Base-by-base conservation (phyloP, 768 basidiomycete genomes). In the Boletus rubropictus region DNA sequence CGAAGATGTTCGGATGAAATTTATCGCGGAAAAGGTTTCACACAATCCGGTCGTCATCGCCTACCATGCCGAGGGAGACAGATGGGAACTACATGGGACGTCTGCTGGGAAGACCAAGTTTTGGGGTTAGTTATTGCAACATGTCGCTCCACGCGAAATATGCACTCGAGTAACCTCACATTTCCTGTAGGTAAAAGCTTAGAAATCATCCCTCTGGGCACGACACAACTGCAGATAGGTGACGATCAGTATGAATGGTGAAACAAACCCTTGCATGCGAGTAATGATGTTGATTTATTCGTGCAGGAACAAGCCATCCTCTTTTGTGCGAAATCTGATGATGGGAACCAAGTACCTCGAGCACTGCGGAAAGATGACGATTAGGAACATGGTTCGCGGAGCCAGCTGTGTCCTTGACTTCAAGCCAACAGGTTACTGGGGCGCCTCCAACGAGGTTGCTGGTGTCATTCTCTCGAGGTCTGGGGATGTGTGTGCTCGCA, bases 301-400 rank as follows among this genome's bases (percentile, higher is more conserved):
- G 7, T 4, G 10, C 56, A 90, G 90, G 89, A 84, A 78, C 39
- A 88, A 85, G 54, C 90, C 90, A 2, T 89, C 88, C 1, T 87
- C 87, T 3, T 94, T 92, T 66, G 82, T 92, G 73, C 73, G 90
- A 50, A 92, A 92, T 66, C 70, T 94, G 48, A 83, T 93, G 80
- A 84, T 89, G 66, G 91, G 91, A 9, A 85, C 87, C 21, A 92
- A 92, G 60, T 94, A 93, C 61, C 75, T 94, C 22, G 90, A 92
- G 60, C 91, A 92, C 57, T 77, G 75, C 33, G 90, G 90, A 22
- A 78, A 84, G 61, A 79, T 92, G 80, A 77, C 72, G 10, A 80
- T 94, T 37, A 79, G 80, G 49, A 89, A 89, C 55, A 70, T 65
- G 6, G 70, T 70, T 22, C 76, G 71, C 21, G 72, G 74, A 11